Evolutionary conservation across 2,329 filamentous ascomycete genomes (phyloP), one percentile per base, ranked within the genome.

Genomic region (Parafenestella ontariensis): DNA sequence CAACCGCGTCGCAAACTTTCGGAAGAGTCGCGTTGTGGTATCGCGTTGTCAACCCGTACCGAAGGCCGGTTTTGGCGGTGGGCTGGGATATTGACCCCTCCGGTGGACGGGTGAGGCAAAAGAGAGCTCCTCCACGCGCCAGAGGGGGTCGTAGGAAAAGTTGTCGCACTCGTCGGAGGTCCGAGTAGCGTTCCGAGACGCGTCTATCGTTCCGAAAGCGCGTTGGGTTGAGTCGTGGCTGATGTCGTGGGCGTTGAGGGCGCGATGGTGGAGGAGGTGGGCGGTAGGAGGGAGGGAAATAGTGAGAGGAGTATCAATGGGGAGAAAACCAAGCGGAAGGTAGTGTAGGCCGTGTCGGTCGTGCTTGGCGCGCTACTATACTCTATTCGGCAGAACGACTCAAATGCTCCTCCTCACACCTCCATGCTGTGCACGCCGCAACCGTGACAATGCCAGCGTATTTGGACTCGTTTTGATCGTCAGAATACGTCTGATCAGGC

Each of bases 381-480:
- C 65, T 62, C 42, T 39, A 58, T 61, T 59, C 20, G 69, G 67
- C 56, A 64, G 64, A 65, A 61, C 53, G 53, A 58, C 56, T 62
- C 64, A 61, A 59, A 62, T 62, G 61, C 56, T 56, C 65, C 66
- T 40, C 70, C 61, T 59, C 61, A 61, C 69, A 68, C 59, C 52
- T 43, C 49, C 45, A 58, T 50, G 64, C 68, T 64, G 46, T 69
- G 66, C 73, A 65, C 64, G 55, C 55, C 58, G 50, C 64, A 60
- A 61, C 61, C 64, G 61, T 58, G 63, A 65, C 74, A 78, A 77
- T 65, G 72, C 75, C 76, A 70, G 77, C 79, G 76, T 89, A 83
- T 81, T 86, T 87, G 82, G 85, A 85, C 87, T 90, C 82, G 68
- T 87, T 87, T 68, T 80, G 78, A 77, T 86, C 86, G 78, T 74